A percentile compares a stretch with the other conserved stretches of the same genome.
Conservation (phyloP, 805 yeast genomes). For the Ogataea philodendri region DNA sequence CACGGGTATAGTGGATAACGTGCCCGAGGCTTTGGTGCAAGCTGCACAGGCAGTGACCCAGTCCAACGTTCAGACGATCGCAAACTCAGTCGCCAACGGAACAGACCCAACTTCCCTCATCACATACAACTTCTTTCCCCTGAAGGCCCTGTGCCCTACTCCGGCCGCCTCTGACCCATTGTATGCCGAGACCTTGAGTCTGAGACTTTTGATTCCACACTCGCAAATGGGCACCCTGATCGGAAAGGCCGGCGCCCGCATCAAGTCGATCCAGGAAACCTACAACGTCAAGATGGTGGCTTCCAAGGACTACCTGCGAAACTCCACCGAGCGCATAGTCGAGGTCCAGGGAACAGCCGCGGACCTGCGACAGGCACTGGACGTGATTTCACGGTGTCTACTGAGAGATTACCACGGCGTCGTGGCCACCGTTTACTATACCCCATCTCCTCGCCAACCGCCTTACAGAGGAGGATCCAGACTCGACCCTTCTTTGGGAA, state of each 20-base stretch:
- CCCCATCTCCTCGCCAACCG: conserved; percentile 40
- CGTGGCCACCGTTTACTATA: conserved; percentile 61
- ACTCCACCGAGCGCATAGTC: conserved; percentile 80
- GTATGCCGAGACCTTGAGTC: conserved; percentile 49
- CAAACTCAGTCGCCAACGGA: conserved; percentile 24
- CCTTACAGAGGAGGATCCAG: conserved; percentile 17
- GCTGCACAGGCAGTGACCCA: conserved; percentile 65
- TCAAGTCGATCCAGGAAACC: conserved; percentile 70
- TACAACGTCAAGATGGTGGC: conserved; percentile 80
- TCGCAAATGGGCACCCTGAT: conserved; percentile 86
- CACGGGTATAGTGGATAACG: conserved; percentile 66
- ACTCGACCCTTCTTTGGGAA: conserved; percentile 15
- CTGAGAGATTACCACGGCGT: conserved; percentile 71
- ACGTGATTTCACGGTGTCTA: conserved; percentile 64
- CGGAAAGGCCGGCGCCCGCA: conserved; percentile 78
- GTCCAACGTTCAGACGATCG: conserved; percentile 32
- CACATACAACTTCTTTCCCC: conserved; percentile 53
- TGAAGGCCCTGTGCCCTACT: conserved; percentile 54
- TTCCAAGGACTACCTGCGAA: conserved; percentile 76
- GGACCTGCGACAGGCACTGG: conserved; percentile 54
- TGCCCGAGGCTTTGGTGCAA: conserved; percentile 66
- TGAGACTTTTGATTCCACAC: conserved; percentile 77
- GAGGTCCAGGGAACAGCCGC: conserved; percentile 81
- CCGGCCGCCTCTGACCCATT: conserved; percentile 52
- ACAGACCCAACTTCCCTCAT: conserved; percentile 34